These are phyloP conservation scores for Malassezia arunalokei DNA, from an alignment of 1,284 basidiomycete species.

Conservation along the genomic window DNA sequence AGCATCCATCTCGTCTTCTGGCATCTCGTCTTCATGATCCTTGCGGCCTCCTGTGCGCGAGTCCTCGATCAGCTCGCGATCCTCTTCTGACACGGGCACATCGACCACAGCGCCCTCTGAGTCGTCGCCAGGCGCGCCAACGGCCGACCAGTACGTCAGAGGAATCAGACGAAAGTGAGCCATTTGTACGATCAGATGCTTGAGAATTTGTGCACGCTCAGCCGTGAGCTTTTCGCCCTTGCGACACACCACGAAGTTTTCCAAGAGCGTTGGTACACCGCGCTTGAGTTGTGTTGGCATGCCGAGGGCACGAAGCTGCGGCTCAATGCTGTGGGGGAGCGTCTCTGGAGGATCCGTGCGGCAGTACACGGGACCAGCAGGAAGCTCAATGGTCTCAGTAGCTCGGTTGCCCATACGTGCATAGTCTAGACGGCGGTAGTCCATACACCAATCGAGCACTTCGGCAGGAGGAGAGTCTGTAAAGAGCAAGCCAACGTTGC, in stretches of 20 bases:
- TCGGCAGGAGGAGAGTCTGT: conserved; percentile 76
- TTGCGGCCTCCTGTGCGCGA: conserved; percentile 1
- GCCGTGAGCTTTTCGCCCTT: conserved; percentile 65
- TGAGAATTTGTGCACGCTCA: conserved; percentile 51
- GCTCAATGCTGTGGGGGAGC: conserved; percentile 92
- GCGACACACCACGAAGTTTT: conserved; percentile 66
- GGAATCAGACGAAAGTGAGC: conserved; percentile 41
- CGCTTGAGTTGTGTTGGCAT: conserved; percentile 70
- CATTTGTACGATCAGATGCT: conserved; percentile 41
- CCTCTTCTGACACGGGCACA: conserved; percentile 22
- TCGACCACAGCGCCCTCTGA: conserved; percentile 22
- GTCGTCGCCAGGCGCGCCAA: conserved; percentile 21
- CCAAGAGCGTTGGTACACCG: conserved; percentile 72
- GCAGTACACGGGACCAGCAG: conserved; percentile 49
- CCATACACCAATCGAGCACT: conserved; percentile 84
- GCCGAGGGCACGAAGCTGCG: conserved; percentile 82
- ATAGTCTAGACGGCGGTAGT: conserved; percentile 80
- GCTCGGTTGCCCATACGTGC: conserved; percentile 77
- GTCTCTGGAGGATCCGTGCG: conserved; percentile 50
- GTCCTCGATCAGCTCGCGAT: conserved; percentile 23
- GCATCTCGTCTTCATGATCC: conserved; percentile 13
- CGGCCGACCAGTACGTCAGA: conserved; percentile 39
- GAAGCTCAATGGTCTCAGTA: conserved; percentile 62
- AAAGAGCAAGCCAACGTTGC: conserved; percentile 83
- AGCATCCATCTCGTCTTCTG: conserved; percentile 14